Evolutionary conservation across 805 yeast genomes (phyloP).

Genomic region (Candida bentonensis): DNA sequence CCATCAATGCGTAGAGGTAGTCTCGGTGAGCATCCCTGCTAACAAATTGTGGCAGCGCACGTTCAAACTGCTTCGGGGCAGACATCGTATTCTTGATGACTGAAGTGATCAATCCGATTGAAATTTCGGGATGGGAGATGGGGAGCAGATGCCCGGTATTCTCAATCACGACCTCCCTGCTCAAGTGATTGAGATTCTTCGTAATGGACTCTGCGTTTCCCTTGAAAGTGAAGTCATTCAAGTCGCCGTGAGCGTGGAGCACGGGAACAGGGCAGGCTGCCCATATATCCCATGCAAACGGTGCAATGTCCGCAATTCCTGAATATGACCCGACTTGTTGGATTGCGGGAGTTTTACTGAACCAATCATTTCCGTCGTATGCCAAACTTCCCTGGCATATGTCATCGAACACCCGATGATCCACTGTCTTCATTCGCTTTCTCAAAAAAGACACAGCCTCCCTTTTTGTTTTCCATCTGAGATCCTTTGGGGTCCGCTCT

Average conservation of each 20-base stretch:
- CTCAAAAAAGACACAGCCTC: not conserved
- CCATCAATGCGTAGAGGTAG: too few relatives aligned
- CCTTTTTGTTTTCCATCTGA: not conserved
- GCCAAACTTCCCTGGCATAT: not conserved
- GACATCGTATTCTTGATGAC: too few relatives aligned
- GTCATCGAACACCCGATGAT: not conserved
- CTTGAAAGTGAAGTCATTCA: not conserved
- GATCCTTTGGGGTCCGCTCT: not conserved
- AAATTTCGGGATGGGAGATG: not conserved
- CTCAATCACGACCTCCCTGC: not conserved
- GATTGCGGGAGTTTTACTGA: not conserved
- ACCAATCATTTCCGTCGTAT: not conserved
- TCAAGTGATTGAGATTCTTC: not conserved
- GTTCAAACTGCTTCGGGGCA: too few relatives aligned
- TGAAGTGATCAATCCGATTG: too few relatives aligned
- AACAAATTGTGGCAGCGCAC: too few relatives aligned
- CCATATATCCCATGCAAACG: not conserved
- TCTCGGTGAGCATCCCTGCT: too few relatives aligned
- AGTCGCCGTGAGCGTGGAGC: not conserved
- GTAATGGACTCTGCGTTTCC: not conserved
- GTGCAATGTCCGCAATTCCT: not conserved
- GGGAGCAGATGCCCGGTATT: not conserved
- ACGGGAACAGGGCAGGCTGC: not conserved
- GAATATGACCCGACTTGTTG: not conserved
- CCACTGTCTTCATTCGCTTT: not conserved